Evolutionary conservation across 1,284 basidiomycete species (phyloP), one percentile per base, ranked within the genome.

Genomic region (Somion occarium): DNA sequence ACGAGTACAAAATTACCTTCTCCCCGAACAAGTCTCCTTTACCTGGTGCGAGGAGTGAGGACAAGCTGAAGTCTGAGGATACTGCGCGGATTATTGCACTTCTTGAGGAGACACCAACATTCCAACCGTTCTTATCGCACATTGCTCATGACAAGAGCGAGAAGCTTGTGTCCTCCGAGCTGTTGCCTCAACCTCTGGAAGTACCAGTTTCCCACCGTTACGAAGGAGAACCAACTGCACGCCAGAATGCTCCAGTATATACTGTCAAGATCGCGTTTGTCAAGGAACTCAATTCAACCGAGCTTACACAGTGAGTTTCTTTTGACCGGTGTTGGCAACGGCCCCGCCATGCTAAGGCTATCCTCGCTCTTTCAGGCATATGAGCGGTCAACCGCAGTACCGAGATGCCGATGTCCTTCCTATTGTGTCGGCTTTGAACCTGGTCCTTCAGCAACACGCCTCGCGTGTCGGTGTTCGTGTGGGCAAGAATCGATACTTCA

Each of bases 401-500:
- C 67, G 70, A 1, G 60, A 70, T 18, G 75, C 75, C 23, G 77
- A 88, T 44, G 65, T 75, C 0, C 64, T 72, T 11, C 85, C 84
- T 0, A 57, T 83, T 7, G 63, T 82, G 0, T 79, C 80, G 0
- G 84, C 85, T 2, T 65, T 87, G 44, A 88, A 90, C 56, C 72
- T 89, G 20, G 70, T 88, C 3, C 57, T 87, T 2, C 79, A 85
- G 56, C 74, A 80, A 51, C 73, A 81, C 51, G 76, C 85, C 0
- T 65, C 74, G 24, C 71, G 71, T 46, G 68, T 63, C 0, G 85
- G 83, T 1, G 69, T 79, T 9, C 78, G 80, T 5, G 76, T 85
- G 2, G 81, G 83, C 3, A 72, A 73, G 56, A 85, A 78, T 54
- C 74, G 76, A 3, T 85, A 85, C 49, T 88, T 86, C 66, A 85